Evolutionary conservation across 768 basidiomycete species (phyloP).

Genomic region (Jaapia argillacea): DNA sequence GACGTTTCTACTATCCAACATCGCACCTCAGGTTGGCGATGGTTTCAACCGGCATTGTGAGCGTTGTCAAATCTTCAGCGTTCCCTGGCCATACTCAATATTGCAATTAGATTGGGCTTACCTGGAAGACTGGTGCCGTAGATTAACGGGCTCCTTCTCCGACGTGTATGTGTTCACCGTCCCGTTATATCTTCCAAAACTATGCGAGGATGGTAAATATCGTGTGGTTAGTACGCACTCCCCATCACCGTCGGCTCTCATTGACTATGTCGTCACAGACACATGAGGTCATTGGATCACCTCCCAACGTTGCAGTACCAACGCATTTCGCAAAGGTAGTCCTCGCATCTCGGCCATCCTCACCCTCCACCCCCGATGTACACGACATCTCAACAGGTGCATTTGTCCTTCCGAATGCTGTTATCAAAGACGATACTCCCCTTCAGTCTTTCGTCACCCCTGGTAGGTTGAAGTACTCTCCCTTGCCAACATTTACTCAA

Average conservation of each 20-base stretch:
- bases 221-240: slow-evolving; percentile 62
- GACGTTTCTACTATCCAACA: slow-evolving; percentile 91
- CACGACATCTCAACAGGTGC: slow-evolving; percentile 82
- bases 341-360: slow-evolving; percentile 63
- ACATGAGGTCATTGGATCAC: slow-evolving; percentile 91
- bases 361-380: slow-evolving; percentile 58
- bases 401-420: slow-evolving; percentile 93
- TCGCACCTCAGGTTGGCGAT: slow-evolving; percentile 95
- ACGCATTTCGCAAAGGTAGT: slow-evolving; percentile 99
- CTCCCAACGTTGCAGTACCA: slow-evolving; percentile 86
- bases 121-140: slow-evolving; percentile 90
- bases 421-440: slow-evolving; percentile 77
- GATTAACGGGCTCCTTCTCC: slow-evolving; percentile 75
- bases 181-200: slow-evolving; percentile 88
- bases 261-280: slow-evolving; percentile 33
- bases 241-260: slow-evolving; percentile 1
- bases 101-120: slow-evolving; percentile 81
- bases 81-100: neutral
- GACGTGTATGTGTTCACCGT: slow-evolving; percentile 98
- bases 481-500: neutral
- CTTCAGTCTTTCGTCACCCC: slow-evolving; percentile 77
- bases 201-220: slow-evolving; percentile 88
- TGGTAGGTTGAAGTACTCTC: slow-evolving; percentile 32
- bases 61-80: slow-evolving; percentile 13
- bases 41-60: slow-evolving; percentile 96